Percentiles rank a stretch among this genome's conserved stretches.
phyloP scores from a whole-genome alignment of 1,284 basidiomycete species.

The Apiotrichum siamense region DNA sequence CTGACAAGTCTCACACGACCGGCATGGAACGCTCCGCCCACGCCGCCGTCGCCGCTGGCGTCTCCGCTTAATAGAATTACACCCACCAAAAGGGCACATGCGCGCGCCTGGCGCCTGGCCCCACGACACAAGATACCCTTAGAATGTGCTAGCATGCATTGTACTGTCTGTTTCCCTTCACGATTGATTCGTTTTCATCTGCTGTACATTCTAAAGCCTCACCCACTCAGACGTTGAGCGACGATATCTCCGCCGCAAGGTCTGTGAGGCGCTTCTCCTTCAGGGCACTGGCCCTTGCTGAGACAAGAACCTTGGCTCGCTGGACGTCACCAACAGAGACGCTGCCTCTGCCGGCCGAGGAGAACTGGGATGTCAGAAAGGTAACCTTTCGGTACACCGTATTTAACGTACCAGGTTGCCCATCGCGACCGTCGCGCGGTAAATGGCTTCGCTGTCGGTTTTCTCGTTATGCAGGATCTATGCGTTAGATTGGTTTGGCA shows the following conservation, averaged over 20 bases:
- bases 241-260: conserved; percentile 40
- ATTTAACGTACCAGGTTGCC: conserved; percentile 68
- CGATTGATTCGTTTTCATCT: not conserved
- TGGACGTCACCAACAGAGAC: conserved; percentile 38
- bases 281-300: conserved; percentile 27
- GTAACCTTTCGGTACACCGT: too few species aligned
- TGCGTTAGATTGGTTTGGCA: too few species aligned
- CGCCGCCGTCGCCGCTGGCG: conserved; percentile 32
- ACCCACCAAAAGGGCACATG: not conserved
- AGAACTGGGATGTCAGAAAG: conserved; percentile 25
- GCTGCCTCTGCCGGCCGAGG: conserved; percentile 32
- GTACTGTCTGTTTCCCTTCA: conserved; percentile 4
- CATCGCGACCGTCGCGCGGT: conserved; percentile 75
- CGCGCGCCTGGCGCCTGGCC: too few species aligned
- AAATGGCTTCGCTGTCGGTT: conserved; percentile 73
- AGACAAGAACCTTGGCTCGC: conserved; percentile 30
- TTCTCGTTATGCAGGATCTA: conserved; percentile 64
- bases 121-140: conserved; percentile 5
- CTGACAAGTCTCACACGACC: conserved; percentile 28
- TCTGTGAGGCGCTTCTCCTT: conserved; percentile 45
- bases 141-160: conserved; percentile 15
- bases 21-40: conserved; percentile 46
- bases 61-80: conserved; percentile 16
- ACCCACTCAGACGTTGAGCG: conserved; percentile 1
- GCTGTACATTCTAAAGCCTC: not conserved